Conservation (phyloP, 2,329 filamentous ascomycete species). For the Dactylonectria macrodidyma region DNA sequence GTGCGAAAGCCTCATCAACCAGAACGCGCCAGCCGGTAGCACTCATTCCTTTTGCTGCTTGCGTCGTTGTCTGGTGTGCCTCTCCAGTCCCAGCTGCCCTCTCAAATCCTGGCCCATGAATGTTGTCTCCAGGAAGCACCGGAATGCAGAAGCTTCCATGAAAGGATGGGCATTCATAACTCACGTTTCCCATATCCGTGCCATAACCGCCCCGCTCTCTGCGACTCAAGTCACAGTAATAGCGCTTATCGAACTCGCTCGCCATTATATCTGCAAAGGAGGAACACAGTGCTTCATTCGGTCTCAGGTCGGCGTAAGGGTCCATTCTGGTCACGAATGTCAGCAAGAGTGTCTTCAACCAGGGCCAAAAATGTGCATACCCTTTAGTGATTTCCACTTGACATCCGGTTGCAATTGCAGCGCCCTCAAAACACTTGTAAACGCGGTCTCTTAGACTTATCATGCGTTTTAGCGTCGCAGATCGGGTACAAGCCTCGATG, state of each 20-base stretch:
- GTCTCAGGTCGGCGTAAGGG: conserved; percentile 14
- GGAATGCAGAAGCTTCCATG: conserved; percentile 6
- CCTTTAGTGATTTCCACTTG: neutral
- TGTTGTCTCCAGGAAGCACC: conserved; percentile 14
- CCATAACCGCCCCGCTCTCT: conserved; percentile 7
- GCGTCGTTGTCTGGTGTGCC: neutral
- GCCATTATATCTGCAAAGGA: conserved; percentile 2
- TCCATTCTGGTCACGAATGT: conserved; percentile 5
- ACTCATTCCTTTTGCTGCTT: conserved; percentile 6
- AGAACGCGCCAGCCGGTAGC: conserved; percentile 8
- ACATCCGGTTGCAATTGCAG: conserved; percentile 18
- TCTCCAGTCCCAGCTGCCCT: conserved; percentile 2
- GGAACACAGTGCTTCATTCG: conserved; percentile 10
- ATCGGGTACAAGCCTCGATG: conserved; percentile 46
- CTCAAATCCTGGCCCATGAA: conserved; percentile 8
- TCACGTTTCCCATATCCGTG: conserved; percentile 21
- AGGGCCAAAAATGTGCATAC: neutral
- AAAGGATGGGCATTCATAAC: conserved; percentile 20
- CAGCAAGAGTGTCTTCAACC: neutral
- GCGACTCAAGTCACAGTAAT: conserved; percentile 7
- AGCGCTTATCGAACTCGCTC: neutral
- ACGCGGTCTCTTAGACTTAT: neutral
- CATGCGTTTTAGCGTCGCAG: conserved; percentile 1
- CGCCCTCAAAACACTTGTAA: conserved; percentile 11
- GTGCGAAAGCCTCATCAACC: conserved; percentile 1